A percentile compares a stretch with the other conserved stretches of the same genome.
phyloP scores from a whole-genome alignment of 2,329 filamentous ascomycete species.

The Colletotrichum cereale region DNA sequence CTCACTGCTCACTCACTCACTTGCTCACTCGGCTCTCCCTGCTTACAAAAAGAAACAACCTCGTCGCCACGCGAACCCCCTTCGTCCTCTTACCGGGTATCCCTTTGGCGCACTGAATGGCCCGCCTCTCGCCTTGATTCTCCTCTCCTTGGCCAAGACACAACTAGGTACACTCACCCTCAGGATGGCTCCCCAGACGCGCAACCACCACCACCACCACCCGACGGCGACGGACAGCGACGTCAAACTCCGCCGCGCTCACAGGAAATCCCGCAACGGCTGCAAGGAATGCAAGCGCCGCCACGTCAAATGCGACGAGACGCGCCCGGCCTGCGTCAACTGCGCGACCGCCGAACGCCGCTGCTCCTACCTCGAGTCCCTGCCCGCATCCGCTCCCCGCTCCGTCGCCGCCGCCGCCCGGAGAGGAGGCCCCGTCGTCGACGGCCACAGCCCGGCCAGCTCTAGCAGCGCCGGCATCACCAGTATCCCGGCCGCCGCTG shows the following conservation, averaged over 20 bases:
- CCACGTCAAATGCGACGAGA: constrained; percentile 59
- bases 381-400: constrained; percentile 25
- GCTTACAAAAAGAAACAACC: neutral
- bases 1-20: neutral
- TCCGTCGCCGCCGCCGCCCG: constrained; percentile 16
- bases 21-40: neutral
- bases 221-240: constrained; percentile 37
- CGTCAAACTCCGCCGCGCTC: constrained; percentile 51
- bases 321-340: constrained; percentile 54
- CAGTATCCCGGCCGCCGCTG: constrained; percentile 4
- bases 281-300: constrained; percentile 56
- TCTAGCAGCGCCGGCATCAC: neutral
- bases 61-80: neutral
- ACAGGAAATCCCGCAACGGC: constrained; percentile 57
- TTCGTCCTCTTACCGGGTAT: neutral
- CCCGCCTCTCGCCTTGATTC: neutral
- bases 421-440: constrained; percentile 18
- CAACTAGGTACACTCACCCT: too few species aligned
- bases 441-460: constrained; percentile 18
- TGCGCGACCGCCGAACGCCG: constrained; percentile 52
- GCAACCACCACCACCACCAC: constrained; percentile 18
- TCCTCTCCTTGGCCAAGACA: neutral
- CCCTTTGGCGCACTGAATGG: neutral
- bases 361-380: constrained; percentile 49
- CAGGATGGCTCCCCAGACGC: constrained; percentile 22